Conservation (phyloP, 2,329 filamentous ascomycete genomes). For the Dactylonectria macrodidyma region DNA sequence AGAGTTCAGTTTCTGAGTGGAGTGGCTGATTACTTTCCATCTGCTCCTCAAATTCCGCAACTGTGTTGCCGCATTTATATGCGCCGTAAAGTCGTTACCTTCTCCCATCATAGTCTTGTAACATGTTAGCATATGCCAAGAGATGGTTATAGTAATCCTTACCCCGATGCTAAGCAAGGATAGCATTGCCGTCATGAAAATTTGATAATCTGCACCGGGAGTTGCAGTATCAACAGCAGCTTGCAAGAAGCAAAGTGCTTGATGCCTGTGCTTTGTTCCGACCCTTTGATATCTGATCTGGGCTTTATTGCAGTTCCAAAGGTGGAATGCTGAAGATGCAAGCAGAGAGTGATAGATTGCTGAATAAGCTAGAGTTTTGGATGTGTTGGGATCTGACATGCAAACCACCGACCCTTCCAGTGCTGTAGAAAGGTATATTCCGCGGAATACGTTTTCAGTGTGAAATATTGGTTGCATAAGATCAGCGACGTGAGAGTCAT, state of each 20-base stretch:
- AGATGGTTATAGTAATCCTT: background rate
- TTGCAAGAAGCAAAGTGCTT: slow-evolving; percentile 20
- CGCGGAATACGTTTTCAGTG: slow-evolving; percentile 27
- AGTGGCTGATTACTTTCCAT: slow-evolving; percentile 29
- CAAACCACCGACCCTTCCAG: slow-evolving; percentile 16
- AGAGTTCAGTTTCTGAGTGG: slow-evolving; percentile 23
- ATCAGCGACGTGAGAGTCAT: slow-evolving; percentile 29
- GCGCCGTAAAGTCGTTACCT: slow-evolving; percentile 20
- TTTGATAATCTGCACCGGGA: slow-evolving; percentile 19
- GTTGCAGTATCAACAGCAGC: slow-evolving; percentile 12
- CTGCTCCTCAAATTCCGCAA: slow-evolving; percentile 23
- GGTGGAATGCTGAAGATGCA: slow-evolving; percentile 20
- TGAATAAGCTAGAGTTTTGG: slow-evolving; percentile 23
- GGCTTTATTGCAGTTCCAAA: slow-evolving; percentile 21
- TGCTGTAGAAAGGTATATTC: slow-evolving; percentile 28
- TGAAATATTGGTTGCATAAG: slow-evolving; percentile 32
- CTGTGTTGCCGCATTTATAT: slow-evolving; percentile 27
- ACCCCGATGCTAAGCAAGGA: slow-evolving; percentile 25
- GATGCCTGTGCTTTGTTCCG: slow-evolving; percentile 13
- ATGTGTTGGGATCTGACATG: slow-evolving; percentile 16
- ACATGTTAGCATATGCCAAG: background rate
- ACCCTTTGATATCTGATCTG: slow-evolving; percentile 17
- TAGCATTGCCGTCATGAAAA: slow-evolving; percentile 26
- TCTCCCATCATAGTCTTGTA: slow-evolving; percentile 23
- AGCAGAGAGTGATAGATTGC: slow-evolving; percentile 29